A percentile compares a stretch with the other conserved stretches of the same genome.
phyloP scores from a whole-genome alignment of 2,329 filamentous ascomycete genomes.

The Xylaria sp. region DNA sequence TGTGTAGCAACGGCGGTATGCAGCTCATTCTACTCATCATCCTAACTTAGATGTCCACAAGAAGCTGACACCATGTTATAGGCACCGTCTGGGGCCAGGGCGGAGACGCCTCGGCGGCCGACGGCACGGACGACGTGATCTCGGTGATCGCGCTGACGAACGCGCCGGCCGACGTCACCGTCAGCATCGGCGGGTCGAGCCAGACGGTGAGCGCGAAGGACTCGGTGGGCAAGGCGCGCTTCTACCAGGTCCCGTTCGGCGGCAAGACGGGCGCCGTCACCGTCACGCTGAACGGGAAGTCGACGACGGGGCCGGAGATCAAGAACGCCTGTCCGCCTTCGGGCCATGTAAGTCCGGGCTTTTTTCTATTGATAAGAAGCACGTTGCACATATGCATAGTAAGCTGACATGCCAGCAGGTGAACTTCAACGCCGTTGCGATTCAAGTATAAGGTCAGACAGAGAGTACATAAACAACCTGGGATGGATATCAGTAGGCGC shows the following conservation, averaged over 20 bases:
- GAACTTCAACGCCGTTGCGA: conserved; percentile 41
- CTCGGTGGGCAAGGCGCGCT: conserved; percentile 38
- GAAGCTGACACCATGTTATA: conserved; percentile 21
- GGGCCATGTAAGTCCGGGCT: conserved; percentile 37
- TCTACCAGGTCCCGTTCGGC: conserved; percentile 43
- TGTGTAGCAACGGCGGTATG: conserved; percentile 44
- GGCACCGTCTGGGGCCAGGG: conserved; percentile 45
- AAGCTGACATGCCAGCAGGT: conserved; percentile 30
- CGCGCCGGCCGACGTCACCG: conserved; percentile 37
- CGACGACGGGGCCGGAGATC: conserved; percentile 43
- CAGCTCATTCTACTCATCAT: conserved; percentile 9
- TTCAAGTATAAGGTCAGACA: conserved; percentile 34
- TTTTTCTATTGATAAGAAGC: not conserved
- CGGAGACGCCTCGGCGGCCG: conserved; percentile 37
- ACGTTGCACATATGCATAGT: not conserved
- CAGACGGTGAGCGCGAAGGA: conserved; percentile 36
- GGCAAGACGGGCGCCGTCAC: conserved; percentile 44
- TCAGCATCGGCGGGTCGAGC: conserved; percentile 42
- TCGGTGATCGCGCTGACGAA: conserved; percentile 46
- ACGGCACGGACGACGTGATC: conserved; percentile 46
- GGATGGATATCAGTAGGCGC: too few species aligned
- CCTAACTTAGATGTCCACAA: not conserved
- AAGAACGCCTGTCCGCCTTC: conserved; percentile 34
- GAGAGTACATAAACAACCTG: too few species aligned
- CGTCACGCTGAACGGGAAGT: conserved; percentile 42